Conservation (phyloP, 2,329 filamentous ascomycete genomes). For the Anthostomella pinea region DNA sequence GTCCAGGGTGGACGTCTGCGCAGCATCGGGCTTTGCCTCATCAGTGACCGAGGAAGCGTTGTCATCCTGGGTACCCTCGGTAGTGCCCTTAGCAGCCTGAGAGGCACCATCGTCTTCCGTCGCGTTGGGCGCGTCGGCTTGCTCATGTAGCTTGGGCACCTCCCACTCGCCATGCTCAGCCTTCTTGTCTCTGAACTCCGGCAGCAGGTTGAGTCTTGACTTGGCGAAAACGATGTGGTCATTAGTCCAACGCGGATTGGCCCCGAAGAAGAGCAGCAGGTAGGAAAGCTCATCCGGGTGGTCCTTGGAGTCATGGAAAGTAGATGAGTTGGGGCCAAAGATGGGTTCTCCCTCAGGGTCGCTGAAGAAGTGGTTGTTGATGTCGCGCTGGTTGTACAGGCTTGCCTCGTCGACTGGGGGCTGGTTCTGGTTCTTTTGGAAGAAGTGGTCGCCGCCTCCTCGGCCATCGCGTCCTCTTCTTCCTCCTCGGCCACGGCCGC, state of each 20-base stretch:
- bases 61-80: background rate
- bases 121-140: background rate
- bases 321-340: conserved; percentile 1
- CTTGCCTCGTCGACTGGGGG: conserved; percentile 13
- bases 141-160: background rate
- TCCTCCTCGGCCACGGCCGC: conserved; percentile 7
- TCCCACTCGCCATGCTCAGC: conserved; percentile 21
- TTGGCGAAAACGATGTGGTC: conserved; percentile 26
- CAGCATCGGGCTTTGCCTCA: too few species aligned
- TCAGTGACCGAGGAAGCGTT: too few species aligned
- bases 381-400: conserved; percentile 13
- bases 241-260: conserved; percentile 22
- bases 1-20: too few species aligned
- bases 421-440: conserved; percentile 6
- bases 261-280: conserved; percentile 18
- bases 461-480: conserved; percentile 5
- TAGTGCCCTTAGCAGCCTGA: conserved; percentile 1
- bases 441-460: conserved; percentile 9
- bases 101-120: background rate
- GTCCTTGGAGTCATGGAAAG: conserved; percentile 20
- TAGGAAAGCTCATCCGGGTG: conserved; percentile 18
- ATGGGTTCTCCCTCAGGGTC: background rate
- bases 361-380: conserved; percentile 17
- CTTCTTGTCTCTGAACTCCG: conserved; percentile 22
- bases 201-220: conserved; percentile 20